Percentiles rank a stretch among this genome's conserved stretches.
Evolutionary conservation across 441 rosid species (phyloP).

Genomic region (Erodium moschatum): DNA sequence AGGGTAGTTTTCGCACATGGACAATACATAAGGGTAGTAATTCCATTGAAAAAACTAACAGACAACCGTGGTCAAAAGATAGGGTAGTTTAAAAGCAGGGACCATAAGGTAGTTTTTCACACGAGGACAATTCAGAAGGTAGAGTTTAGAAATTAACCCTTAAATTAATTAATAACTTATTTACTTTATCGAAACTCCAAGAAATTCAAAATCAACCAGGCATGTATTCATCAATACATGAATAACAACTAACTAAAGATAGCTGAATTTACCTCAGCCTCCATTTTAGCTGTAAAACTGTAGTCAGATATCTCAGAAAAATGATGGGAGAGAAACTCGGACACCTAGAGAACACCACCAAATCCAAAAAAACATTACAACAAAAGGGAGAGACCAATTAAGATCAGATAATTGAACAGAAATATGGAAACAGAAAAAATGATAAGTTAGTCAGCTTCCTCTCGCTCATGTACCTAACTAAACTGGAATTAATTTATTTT

Average conservation of each 20-base stretch:
- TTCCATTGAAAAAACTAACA: too few relatives aligned
- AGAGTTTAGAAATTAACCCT: too few relatives aligned
- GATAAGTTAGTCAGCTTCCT: conserved; percentile 1
- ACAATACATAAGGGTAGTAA: too few relatives aligned
- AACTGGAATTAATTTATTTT: neutral
- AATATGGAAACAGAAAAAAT: neutral
- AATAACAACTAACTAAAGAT: conserved; percentile 5
- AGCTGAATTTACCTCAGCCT: conserved; percentile 59
- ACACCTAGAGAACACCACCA: conserved; percentile 43
- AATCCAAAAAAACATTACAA: conserved; percentile 15
- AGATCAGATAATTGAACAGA: conserved; percentile 8
- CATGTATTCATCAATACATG: neutral
- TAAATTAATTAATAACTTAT: neutral
- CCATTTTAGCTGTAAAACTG: conserved; percentile 98
- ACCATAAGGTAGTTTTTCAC: too few relatives aligned
- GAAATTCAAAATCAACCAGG: neutral
- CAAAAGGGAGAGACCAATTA: conserved; percentile 6
- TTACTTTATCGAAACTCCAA: neutral
- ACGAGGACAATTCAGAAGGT: too few relatives aligned
- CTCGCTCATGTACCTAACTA: neutral
- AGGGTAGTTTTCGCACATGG: too few relatives aligned
- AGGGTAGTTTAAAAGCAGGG: too few relatives aligned
- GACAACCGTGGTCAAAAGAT: too few relatives aligned
- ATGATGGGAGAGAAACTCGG: conserved; percentile 86
- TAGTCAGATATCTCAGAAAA: conserved; percentile 92